Evolutionary conservation across 1,284 basidiomycete species (phyloP), one percentile per base, ranked within the genome.

Genomic region (Trametes sp.): DNA sequence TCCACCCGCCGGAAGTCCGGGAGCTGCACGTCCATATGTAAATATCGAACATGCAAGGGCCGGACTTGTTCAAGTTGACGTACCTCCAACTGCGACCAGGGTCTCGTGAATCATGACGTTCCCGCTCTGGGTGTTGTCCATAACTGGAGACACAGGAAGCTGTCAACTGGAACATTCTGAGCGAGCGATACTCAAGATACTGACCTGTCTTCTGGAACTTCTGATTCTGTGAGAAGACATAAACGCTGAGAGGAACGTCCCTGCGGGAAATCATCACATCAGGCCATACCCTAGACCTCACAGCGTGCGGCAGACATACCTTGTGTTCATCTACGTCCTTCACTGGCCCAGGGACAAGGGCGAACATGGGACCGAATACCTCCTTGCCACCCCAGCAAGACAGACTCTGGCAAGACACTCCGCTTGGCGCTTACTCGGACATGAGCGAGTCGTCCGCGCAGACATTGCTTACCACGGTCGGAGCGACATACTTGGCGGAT

Each of bases 271-370:
- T 21, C 9, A 11, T 31, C n/a, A 23, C 28, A 50, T 21, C 48
- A n/a, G 19, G n/a, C n/a, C n/a, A n/a, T n/a, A 6, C 48, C 19
- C 16, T 21, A 19, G 29, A n/a, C n/a, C n/a, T n/a, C n/a, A 29
- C 10, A 23, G 10, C 11, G 16, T 10, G 2, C 42, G 36, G 48
- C 51, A n/a, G 4, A 75, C 79, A 44, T 65, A 87, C 87, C 81
- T 79, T n/a, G 74, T 73, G 70, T 44, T 86, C 87, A 29, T 94
- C 89, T 11, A 94, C 62, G 62, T 84, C 73, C 58, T 89, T 84
- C 21, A 96, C 87, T 0, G 92, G n/a, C n/a, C n/a, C n/a, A n/a
- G n/a, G 85, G 0, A 96, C 79, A 55, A 97, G 83, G 4, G 92
- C 90, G 23, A 96, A 78, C 9, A 79, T 59, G 9, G 77, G 77